phyloP scores from a whole-genome alignment of 805 yeast genomes.

The Saccharomyces eubayanus region DNA sequence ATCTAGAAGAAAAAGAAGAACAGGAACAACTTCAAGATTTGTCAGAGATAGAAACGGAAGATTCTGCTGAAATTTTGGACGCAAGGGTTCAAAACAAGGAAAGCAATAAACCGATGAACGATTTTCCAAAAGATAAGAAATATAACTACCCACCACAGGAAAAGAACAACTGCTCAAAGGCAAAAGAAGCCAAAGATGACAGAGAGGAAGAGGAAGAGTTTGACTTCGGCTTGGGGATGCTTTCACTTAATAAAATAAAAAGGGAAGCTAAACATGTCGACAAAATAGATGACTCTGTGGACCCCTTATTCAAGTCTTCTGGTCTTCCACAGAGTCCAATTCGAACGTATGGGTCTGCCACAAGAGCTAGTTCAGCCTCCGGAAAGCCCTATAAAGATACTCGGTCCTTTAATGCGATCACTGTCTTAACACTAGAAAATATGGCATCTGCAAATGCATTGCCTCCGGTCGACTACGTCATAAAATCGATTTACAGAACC shows the following conservation, averaged over 20 bases:
- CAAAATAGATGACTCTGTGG: slow-evolving; percentile 24
- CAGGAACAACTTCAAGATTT: slow-evolving; percentile 1
- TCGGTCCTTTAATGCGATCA: neutral
- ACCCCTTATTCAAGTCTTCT: slow-evolving; percentile 19
- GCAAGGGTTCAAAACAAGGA: slow-evolving; percentile 5
- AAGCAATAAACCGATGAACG: neutral
- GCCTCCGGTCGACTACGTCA: slow-evolving; percentile 45
- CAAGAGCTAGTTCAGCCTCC: neutral
- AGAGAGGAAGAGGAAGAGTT: slow-evolving; percentile 10
- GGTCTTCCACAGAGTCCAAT: slow-evolving; percentile 1
- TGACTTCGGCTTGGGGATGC: slow-evolving; percentile 17
- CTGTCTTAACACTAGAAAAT: slow-evolving; percentile 41
- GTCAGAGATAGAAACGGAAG: neutral
- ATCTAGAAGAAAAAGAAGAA: slow-evolving; percentile 6
- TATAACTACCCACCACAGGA: neutral
- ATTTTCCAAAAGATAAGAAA: neutral
- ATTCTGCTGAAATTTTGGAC: slow-evolving; percentile 6
- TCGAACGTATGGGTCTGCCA: neutral
- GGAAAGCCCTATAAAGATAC: slow-evolving; percentile 6
- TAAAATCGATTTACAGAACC: slow-evolving; percentile 54
- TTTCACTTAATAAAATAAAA: slow-evolving; percentile 17
- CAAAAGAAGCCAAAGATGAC: slow-evolving; percentile 3
- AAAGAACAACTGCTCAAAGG: neutral
- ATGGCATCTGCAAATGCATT: slow-evolving; percentile 48
- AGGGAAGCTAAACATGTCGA: slow-evolving; percentile 18